A percentile compares a stretch with the other conserved stretches of the same genome.
Evolutionary conservation across 495 filamentous ascomycete genomes (phyloP).

Genomic region (Aspergillus haitiensis): DNA sequence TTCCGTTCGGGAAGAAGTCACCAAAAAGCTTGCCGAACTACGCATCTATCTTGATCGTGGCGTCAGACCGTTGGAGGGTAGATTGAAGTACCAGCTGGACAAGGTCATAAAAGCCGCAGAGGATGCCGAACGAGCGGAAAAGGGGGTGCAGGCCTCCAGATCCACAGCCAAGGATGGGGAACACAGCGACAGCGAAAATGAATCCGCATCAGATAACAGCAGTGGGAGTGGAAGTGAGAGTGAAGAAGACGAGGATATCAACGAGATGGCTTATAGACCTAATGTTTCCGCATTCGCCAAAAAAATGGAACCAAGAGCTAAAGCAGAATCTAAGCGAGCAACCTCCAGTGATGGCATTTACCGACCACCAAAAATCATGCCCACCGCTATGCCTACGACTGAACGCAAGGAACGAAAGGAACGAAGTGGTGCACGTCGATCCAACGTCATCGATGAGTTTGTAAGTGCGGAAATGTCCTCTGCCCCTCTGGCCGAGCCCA

Average conservation of each 20-base stretch:
- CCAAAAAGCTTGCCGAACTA: slow-evolving; percentile 81
- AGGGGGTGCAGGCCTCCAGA: slow-evolving; percentile 26
- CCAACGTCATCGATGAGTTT: slow-evolving; percentile 82
- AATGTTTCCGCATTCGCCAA: slow-evolving; percentile 60
- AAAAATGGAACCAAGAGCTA: slow-evolving; percentile 33
- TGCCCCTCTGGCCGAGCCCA: slow-evolving; percentile 75
- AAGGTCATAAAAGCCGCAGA: slow-evolving; percentile 86
- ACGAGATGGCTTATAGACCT: slow-evolving; percentile 68
- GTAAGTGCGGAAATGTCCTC: slow-evolving; percentile 74
- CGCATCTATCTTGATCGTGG: slow-evolving; percentile 88
- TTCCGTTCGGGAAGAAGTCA: slow-evolving; percentile 56
- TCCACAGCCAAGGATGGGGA: slow-evolving; percentile 33
- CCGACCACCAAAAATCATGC: slow-evolving; percentile 79
- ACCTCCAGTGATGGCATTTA: slow-evolving; percentile 63
- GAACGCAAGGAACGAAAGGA: slow-evolving; percentile 59
- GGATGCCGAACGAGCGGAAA: slow-evolving; percentile 57
- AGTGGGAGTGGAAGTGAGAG: slow-evolving; percentile 46
- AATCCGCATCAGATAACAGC: slow-evolving; percentile 13
- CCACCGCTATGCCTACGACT: slow-evolving; percentile 61
- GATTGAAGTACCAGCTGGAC: slow-evolving; percentile 83
- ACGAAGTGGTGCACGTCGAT: slow-evolving; percentile 52
- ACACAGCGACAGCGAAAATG: slow-evolving; percentile 27
- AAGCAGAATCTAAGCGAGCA: slow-evolving; percentile 24
- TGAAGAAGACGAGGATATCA: slow-evolving; percentile 45
- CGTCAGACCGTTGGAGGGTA: slow-evolving; percentile 81